These are phyloP conservation scores for Elaphomyces granulatus DNA, from an alignment of 495 filamentous ascomycete species.

Conservation along the genomic window DNA sequence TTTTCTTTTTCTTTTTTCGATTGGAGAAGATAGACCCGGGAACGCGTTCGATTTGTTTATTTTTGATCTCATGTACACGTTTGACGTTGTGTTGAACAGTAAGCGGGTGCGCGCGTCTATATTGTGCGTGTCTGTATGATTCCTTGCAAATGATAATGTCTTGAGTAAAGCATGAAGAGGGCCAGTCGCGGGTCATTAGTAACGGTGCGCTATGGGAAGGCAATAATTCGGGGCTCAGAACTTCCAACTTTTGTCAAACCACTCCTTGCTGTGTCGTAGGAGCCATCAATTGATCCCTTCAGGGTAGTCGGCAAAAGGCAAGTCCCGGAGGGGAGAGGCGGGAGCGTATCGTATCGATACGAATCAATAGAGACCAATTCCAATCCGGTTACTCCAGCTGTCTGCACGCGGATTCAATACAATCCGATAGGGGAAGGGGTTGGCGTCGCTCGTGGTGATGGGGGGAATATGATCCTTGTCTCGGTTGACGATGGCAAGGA, in stretches of 20 bases:
- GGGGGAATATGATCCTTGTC: conserved; percentile 96
- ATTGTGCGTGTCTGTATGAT: too few relatives aligned
- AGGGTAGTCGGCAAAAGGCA: too few relatives aligned
- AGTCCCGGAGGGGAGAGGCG: background rate
- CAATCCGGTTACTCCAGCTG: conserved; percentile 63
- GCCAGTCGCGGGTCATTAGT: too few relatives aligned
- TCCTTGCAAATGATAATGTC: too few relatives aligned
- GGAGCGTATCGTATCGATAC: background rate
- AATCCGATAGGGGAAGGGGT: conserved; percentile 92
- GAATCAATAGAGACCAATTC: conserved; percentile 48
- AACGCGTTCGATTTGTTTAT: background rate
- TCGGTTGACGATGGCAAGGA: conserved; percentile 66
- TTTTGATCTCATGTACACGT: background rate
- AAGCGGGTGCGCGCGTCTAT: too few relatives aligned
- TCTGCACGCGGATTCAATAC: conserved; percentile 66
- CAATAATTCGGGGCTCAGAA: too few relatives aligned
- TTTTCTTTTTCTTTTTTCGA: conserved; percentile 6
- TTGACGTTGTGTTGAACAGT: too few relatives aligned
- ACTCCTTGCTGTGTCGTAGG: too few relatives aligned
- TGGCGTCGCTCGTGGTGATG: conserved; percentile 81
- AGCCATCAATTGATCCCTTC: too few relatives aligned
- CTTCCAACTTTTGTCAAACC: too few relatives aligned
- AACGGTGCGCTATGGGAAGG: background rate
- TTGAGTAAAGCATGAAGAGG: too few relatives aligned
- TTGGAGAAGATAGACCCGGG: background rate